Conservation (phyloP, 2,329 filamentous ascomycete genomes). For the Lecanosticta acicola region DNA sequence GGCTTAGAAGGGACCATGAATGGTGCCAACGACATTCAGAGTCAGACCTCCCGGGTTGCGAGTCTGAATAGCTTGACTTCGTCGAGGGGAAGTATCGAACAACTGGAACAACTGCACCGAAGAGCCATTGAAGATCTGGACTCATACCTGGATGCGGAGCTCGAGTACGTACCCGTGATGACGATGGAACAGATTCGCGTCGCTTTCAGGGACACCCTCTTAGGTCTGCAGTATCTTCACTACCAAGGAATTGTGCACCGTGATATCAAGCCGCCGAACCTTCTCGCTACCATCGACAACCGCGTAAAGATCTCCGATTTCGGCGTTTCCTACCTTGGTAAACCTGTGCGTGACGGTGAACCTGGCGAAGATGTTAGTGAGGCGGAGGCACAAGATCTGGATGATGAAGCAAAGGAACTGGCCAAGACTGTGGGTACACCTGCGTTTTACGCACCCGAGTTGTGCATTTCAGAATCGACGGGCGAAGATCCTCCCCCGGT, state of each 20-base stretch:
- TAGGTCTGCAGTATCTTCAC: conserved; percentile 83
- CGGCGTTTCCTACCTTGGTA: conserved; percentile 93
- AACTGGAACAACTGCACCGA: conserved; percentile 44
- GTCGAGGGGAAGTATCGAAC: conserved; percentile 39
- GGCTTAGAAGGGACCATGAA: conserved; percentile 74
- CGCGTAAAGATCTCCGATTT: conserved; percentile 98
- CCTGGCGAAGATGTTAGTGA: conserved; percentile 64
- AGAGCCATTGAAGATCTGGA: conserved; percentile 45
- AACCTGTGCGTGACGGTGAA: conserved; percentile 65
- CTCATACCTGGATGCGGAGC: conserved; percentile 73
- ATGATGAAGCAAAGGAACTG: conserved; percentile 86
- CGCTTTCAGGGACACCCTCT: conserved; percentile 85
- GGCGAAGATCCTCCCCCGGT: conserved; percentile 61
- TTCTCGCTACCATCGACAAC: conserved; percentile 78
- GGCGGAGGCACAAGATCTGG: conserved; percentile 71
- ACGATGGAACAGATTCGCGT: conserved; percentile 75
- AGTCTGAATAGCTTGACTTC: conserved; percentile 61
- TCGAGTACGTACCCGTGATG: conserved; percentile 88
- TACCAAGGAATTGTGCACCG: conserved; percentile 49
- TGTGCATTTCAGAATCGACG: conserved; percentile 79
- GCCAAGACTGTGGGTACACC: conserved; percentile 97
- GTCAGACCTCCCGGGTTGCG: conserved; percentile 55
- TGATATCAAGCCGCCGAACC: conserved; percentile 63
- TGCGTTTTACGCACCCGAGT: conserved; percentile 92
- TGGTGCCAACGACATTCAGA: conserved; percentile 57